phyloP scores from a whole-genome alignment of 768 basidiomycete genomes.

The Suillus fuscotomentosus region DNA sequence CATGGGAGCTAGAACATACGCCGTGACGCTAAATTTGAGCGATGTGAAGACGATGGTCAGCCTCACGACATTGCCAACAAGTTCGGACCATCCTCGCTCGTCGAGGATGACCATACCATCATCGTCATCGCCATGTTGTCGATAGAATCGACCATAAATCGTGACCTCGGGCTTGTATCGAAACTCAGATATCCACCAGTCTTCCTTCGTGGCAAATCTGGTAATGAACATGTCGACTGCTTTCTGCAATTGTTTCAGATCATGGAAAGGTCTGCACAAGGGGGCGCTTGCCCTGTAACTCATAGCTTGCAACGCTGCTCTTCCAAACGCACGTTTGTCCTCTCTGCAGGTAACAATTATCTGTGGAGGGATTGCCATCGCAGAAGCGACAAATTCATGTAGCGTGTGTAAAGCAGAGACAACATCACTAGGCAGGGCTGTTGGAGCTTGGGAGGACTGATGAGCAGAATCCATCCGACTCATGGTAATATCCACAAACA shows the following conservation, averaged over 20 bases:
- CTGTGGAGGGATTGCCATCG: conserved; percentile 28
- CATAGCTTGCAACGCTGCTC: conserved; percentile 29
- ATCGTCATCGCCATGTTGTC: conserved; percentile 31
- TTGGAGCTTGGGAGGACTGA: conserved; percentile 20
- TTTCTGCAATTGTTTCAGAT: conserved; percentile 19
- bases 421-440: conserved; percentile 23
- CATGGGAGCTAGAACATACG: conserved; percentile 19
- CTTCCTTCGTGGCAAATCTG: conserved; percentile 33
- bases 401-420: conserved; percentile 26
- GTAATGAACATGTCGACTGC: conserved; percentile 30
- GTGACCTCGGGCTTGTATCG: conserved; percentile 32
- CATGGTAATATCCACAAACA: conserved; percentile 15
- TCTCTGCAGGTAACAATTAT: conserved; percentile 31
- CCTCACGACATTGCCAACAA: conserved; percentile 32
- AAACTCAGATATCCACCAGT: conserved; percentile 35
- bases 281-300: conserved; percentile 28
- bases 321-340: conserved; percentile 31
- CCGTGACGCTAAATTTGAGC: conserved; percentile 32
- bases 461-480: conserved; percentile 24
- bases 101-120: conserved; percentile 31
- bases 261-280: background rate
- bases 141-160: conserved; percentile 33
- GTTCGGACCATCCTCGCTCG: conserved; percentile 31
- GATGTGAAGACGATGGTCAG: conserved; percentile 31
- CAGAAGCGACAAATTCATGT: conserved; percentile 28